These are phyloP conservation scores for Dipteronia dyeriana DNA, from an alignment of 345 rosid species.

Conservation along the genomic window DNA sequence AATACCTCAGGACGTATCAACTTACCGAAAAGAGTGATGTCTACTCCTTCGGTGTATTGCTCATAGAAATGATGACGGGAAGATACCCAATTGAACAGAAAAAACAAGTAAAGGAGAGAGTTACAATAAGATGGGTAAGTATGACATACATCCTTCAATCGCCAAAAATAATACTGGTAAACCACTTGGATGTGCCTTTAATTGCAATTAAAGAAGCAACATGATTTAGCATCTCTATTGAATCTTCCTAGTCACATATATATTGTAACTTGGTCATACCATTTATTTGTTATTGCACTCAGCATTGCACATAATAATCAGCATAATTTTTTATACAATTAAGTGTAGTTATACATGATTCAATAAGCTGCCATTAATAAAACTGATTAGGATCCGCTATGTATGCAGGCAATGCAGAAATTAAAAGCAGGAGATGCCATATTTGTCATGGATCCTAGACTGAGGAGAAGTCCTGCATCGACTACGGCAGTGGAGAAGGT, in stretches of 20 bases:
- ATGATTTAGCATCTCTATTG: background rate
- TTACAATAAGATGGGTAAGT: constrained; percentile 74
- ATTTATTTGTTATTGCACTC: no score
- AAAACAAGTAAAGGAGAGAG: constrained; percentile 46
- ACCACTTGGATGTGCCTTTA: background rate
- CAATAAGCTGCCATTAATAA: background rate
- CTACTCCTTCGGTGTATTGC: constrained; percentile 83
- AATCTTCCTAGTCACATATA: background rate
- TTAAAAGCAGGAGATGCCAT: constrained; percentile 59
- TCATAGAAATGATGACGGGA: constrained; percentile 73
- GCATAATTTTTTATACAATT: background rate
- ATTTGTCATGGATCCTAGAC: constrained; percentile 71
- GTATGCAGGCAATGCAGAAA: constrained; percentile 70
- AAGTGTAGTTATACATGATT: background rate
- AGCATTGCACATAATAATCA: background rate
- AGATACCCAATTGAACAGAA: constrained; percentile 70
- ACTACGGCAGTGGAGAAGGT: constrained; percentile 55
- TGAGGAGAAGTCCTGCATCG: constrained; percentile 68
- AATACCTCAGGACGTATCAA: constrained; percentile 73
- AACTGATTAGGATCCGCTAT: background rate
- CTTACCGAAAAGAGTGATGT: constrained; percentile 86
- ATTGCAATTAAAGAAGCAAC: background rate
- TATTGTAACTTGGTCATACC: background rate
- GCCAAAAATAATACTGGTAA: background rate
- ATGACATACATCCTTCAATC: background rate